Evolutionary conservation across 176 grass and related monocot genomes (phyloP).

Genomic region (Coix lacrymajobi): DNA sequence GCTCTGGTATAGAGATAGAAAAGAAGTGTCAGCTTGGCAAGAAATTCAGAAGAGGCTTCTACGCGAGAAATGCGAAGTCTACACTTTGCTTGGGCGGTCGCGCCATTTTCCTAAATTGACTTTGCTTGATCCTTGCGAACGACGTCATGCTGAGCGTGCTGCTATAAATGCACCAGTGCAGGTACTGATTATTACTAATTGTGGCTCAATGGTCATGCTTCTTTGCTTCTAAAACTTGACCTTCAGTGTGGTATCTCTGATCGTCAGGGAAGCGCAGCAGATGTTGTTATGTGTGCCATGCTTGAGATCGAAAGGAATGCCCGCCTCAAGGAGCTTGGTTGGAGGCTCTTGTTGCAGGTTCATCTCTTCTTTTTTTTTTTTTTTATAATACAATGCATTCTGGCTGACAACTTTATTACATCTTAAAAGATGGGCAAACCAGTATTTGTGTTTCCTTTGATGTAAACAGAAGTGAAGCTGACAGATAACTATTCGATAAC

Average conservation of each 20-base stretch:
- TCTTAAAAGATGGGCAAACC: not conserved
- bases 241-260: constrained; percentile 15
- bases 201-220: not conserved
- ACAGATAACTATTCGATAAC: not conserved
- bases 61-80: constrained; percentile 36
- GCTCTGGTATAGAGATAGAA: constrained; percentile 78
- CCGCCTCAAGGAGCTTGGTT: constrained; percentile 82
- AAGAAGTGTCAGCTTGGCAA: constrained; percentile 85
- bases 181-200: constrained; percentile 51
- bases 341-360: constrained; percentile 91
- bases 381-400: not conserved
- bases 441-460: not conserved
- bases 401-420: constrained; percentile 6
- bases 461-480: not conserved
- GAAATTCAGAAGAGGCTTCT: constrained; percentile 55
- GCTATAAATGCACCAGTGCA: constrained; percentile 95
- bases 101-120: constrained; percentile 62
- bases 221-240: not conserved
- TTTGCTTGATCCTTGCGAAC: constrained; percentile 40
- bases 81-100: constrained; percentile 79
- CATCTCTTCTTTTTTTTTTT: not conserved
- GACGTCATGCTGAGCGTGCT: constrained; percentile 73
- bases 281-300: constrained; percentile 97
- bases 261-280: constrained; percentile 84
- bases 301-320: constrained; percentile 84